phyloP scores from a whole-genome alignment of 805 yeast genomes.

The Candida namnaoensis region DNA sequence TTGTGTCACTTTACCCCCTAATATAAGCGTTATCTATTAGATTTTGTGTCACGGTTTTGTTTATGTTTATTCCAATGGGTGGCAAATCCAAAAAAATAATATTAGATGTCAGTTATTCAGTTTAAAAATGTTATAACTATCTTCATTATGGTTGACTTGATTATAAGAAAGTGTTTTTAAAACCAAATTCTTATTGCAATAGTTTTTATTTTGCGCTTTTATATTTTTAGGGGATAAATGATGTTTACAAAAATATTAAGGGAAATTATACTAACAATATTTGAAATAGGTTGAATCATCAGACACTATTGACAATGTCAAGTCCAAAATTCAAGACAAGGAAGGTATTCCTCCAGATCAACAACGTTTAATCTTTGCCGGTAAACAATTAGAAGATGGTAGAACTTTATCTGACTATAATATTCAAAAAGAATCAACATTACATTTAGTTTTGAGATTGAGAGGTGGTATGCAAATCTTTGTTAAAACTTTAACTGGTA shows the following conservation, averaged over 20 bases:
- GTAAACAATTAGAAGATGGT: slow-evolving; percentile 95
- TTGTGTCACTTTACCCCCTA: neutral
- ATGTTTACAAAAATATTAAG: too few relatives aligned
- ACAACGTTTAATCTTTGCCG: slow-evolving; percentile 91
- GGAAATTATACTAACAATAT: slow-evolving; percentile 23
- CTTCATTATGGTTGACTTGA: too few relatives aligned
- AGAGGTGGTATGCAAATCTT: slow-evolving; percentile 92
- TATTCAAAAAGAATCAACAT: slow-evolving; percentile 89
- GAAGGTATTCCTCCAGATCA: slow-evolving; percentile 97
- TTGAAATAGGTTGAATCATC: slow-evolving; percentile 71
- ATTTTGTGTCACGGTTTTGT: slow-evolving; percentile 5
- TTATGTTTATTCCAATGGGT: slow-evolving; percentile 1
- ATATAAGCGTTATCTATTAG: neutral
- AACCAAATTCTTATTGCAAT: too few relatives aligned
- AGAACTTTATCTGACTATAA: slow-evolving; percentile 91
- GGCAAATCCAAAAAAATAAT: neutral
- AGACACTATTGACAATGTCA: slow-evolving; percentile 92
- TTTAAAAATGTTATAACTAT: too few relatives aligned
- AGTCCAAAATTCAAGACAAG: slow-evolving; percentile 92
- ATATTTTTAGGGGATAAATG: neutral
- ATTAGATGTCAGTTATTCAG: too few relatives aligned
- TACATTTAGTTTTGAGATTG: slow-evolving; percentile 77
- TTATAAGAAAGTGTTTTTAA: too few relatives aligned
- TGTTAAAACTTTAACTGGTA: slow-evolving; percentile 96
- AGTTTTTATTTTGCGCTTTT: neutral